Conservation (phyloP, 768 basidiomycete genomes). For the Trametes villosa region DNA sequence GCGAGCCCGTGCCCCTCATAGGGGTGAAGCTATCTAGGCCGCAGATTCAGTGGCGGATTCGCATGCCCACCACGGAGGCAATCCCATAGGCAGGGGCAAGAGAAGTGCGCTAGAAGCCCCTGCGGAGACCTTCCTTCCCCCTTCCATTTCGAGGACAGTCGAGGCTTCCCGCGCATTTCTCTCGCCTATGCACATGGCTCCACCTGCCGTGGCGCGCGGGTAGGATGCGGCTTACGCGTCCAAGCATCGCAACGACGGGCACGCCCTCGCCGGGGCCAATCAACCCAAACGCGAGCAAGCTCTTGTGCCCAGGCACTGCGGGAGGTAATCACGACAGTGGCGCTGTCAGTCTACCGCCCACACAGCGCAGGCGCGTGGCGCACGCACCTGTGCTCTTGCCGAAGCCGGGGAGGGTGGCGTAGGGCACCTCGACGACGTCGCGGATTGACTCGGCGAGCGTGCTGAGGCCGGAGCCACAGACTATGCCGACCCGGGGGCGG, state of each 20-base stretch:
- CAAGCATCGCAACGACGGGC: constrained; percentile 89
- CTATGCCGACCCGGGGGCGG: constrained; percentile 75
- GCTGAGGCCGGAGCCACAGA: constrained; percentile 86
- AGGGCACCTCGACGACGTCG: constrained; percentile 63
- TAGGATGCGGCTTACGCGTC: constrained; percentile 56
- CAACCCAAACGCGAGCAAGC: constrained; percentile 78
- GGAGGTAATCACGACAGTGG: neutral
- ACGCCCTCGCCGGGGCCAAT: constrained; percentile 65
- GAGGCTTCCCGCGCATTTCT: too few species aligned
- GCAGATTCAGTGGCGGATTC: constrained; percentile 8
- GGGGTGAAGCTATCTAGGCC: constrained; percentile 65
- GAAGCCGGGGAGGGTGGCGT: constrained; percentile 73
- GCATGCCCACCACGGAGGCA: too few species aligned
- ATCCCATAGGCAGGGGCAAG: too few species aligned
- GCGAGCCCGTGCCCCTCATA: constrained; percentile 82
- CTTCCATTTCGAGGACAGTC: too few species aligned
- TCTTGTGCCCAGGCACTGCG: constrained; percentile 81
- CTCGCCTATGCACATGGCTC: too few species aligned
- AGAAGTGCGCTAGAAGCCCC: too few species aligned
- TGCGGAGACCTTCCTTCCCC: too few species aligned
- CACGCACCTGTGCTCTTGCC: constrained; percentile 72
- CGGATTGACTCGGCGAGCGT: constrained; percentile 68
- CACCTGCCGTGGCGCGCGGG: too few species aligned
- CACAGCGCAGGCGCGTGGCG: neutral
- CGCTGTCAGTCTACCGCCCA: neutral